Percentiles rank a stretch among this genome's conserved stretches.
Conservation (phyloP, 768 basidiomycete species). For the Phylloporus scabripes region DNA sequence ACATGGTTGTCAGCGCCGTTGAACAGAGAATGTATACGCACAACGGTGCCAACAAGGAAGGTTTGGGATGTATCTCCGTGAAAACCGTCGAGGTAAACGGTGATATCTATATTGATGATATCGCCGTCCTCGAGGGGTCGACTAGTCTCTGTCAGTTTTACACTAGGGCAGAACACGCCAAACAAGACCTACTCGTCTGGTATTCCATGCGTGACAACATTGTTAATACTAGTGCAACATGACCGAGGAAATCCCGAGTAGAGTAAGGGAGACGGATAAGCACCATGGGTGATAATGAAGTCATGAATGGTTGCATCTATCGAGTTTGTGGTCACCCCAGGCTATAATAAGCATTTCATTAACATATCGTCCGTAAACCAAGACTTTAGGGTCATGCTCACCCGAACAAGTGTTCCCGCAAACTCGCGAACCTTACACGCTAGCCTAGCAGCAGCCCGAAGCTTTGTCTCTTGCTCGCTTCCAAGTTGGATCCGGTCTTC, state of each 20-base stretch:
- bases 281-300: conserved; percentile 58
- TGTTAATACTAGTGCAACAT: conserved; percentile 73
- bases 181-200: conserved; percentile 70
- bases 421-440: conserved; percentile 54
- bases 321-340: conserved; percentile 64
- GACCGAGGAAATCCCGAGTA: conserved; percentile 55
- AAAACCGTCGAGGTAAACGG: conserved; percentile 75
- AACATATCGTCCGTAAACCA: neutral
- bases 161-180: neutral
- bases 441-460: conserved; percentile 51
- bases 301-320: conserved; percentile 73
- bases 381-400: conserved; percentile 19
- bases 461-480: conserved; percentile 43
- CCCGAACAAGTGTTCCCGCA: conserved; percentile 49
- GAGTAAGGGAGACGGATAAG: conserved; percentile 82
- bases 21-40: conserved; percentile 28
- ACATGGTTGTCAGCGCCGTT: neutral
- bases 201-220: conserved; percentile 82
- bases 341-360: conserved; percentile 33
- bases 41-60: conserved; percentile 76
- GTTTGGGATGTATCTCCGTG: conserved; percentile 89
- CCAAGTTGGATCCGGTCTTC: conserved; percentile 43
- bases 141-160: conserved; percentile 36
- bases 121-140: conserved; percentile 78
- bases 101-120: conserved; percentile 85